Evolutionary conservation across 257 asterid species (phyloP).

Genomic region (Echites panduratus): DNA sequence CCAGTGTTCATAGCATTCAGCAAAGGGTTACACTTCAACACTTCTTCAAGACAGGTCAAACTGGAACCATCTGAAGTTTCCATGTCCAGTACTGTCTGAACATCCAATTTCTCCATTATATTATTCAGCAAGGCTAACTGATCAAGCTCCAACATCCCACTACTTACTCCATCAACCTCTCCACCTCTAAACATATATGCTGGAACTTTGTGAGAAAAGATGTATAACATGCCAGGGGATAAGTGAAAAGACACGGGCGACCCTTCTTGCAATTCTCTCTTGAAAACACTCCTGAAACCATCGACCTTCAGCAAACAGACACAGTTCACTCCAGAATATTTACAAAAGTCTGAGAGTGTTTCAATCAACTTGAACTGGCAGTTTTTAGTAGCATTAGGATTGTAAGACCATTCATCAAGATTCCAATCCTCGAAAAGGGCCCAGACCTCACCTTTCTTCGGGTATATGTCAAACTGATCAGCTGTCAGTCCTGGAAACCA

Average conservation of each 20-base stretch:
- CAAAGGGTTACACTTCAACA: not conserved
- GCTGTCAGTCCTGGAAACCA: slow-evolving; percentile 6
- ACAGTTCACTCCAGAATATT: slow-evolving; percentile 13
- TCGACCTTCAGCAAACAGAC: slow-evolving; percentile 13
- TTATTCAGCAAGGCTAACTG: slow-evolving; percentile 12
- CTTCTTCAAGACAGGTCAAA: not conserved
- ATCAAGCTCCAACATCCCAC: slow-evolving; percentile 24
- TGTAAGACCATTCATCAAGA: slow-evolving; percentile 12
- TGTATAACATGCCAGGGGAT: slow-evolving; percentile 14
- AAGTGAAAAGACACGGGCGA: not conserved
- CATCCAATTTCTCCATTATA: not conserved
- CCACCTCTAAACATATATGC: slow-evolving; percentile 13
- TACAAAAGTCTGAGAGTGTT: slow-evolving; percentile 17
- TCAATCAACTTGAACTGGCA: slow-evolving; percentile 20
- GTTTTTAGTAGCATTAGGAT: slow-evolving; percentile 7
- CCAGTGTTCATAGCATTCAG: slow-evolving; percentile 3
- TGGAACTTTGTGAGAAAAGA: slow-evolving; percentile 16
- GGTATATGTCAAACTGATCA: slow-evolving; percentile 17
- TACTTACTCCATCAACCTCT: slow-evolving; percentile 14
- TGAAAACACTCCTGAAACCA: slow-evolving; percentile 11
- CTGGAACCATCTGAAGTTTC: not conserved
- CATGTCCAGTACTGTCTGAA: not conserved
- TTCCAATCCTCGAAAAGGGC: slow-evolving; percentile 20
- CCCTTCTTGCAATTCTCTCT: slow-evolving; percentile 15
- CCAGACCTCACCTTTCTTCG: slow-evolving; percentile 27